These are phyloP conservation scores for Leccinum uliginosum DNA, from an alignment of 768 basidiomycete genomes.

Conservation along the genomic window DNA sequence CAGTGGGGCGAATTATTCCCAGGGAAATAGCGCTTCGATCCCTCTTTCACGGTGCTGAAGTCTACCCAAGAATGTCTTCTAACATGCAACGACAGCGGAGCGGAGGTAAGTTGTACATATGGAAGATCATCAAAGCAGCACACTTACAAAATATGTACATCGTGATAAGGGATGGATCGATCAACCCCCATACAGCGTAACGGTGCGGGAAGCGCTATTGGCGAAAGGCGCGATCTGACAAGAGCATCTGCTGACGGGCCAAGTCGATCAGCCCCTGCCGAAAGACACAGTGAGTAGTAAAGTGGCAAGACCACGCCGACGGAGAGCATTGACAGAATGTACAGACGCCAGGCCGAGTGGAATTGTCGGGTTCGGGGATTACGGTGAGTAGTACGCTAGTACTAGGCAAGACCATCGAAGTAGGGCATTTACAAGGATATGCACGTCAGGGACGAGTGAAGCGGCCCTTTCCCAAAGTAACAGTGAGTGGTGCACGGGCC, in stretches of 20 bases:
- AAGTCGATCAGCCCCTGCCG: neutral
- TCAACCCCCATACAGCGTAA: neutral
- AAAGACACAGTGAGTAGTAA: neutral
- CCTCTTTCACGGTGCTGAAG: neutral
- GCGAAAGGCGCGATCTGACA: neutral
- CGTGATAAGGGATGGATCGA: neutral
- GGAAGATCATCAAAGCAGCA: neutral
- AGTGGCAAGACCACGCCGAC: neutral
- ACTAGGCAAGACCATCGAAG: neutral
- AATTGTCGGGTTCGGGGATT: fast-evolving
- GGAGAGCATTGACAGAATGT: neutral
- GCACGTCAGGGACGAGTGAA: too few species aligned
- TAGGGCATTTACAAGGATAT: neutral
- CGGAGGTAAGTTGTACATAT: neutral
- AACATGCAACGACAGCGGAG: neutral
- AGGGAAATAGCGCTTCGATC: neutral
- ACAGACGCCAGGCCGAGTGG: neutral
- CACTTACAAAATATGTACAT: neutral
- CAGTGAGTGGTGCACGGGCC: too few species aligned
- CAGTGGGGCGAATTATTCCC: neutral
- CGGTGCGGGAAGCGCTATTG: neutral
- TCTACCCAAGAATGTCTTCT: neutral
- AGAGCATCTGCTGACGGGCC: neutral
- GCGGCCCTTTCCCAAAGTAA: too few species aligned
- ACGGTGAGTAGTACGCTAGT: neutral